Percentiles rank a stretch among this genome's conserved stretches.
These are phyloP conservation scores for Russula lepida DNA, from an alignment of 768 basidiomycete species.

Conservation along the genomic window DNA sequence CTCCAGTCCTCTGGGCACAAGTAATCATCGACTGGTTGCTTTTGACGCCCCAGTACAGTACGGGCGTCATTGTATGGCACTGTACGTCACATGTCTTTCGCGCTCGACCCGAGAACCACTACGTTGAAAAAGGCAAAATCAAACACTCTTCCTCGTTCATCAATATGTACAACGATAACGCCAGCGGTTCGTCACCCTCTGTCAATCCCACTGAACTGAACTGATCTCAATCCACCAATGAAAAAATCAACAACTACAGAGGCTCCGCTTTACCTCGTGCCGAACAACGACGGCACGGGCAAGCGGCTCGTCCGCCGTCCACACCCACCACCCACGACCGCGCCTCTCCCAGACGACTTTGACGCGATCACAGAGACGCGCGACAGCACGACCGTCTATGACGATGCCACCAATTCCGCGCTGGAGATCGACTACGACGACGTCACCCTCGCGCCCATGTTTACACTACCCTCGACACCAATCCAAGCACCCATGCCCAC, in stretches of 20 bases:
- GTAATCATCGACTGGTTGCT: no score
- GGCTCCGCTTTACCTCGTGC: constrained; percentile 30
- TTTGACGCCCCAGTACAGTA: no score
- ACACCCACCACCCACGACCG: constrained; percentile 33
- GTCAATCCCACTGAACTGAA: background rate
- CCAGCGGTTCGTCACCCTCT: constrained; percentile 12
- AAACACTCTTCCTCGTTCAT: background rate
- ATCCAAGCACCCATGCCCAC: background rate
- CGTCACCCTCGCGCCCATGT: constrained; percentile 10
- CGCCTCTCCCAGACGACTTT: constrained; percentile 35
- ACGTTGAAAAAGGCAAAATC: background rate
- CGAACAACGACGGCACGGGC: constrained; percentile 32
- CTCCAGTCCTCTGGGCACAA: background rate
- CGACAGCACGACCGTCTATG: constrained; percentile 16
- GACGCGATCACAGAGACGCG: constrained; percentile 29
- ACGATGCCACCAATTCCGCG: constrained; percentile 13
- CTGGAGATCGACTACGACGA: constrained; percentile 20
- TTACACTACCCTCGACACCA: background rate
- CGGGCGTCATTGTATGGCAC: no score
- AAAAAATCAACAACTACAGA: background rate
- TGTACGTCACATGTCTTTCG: background rate
- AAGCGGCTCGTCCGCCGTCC: constrained; percentile 34
- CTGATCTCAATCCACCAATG: background rate
- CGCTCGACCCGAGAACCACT: background rate
- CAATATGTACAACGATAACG: constrained; percentile 20